Base-by-base conservation (phyloP, 345 rosid genomes). In the Melaleuca quinquenervia region DNA sequence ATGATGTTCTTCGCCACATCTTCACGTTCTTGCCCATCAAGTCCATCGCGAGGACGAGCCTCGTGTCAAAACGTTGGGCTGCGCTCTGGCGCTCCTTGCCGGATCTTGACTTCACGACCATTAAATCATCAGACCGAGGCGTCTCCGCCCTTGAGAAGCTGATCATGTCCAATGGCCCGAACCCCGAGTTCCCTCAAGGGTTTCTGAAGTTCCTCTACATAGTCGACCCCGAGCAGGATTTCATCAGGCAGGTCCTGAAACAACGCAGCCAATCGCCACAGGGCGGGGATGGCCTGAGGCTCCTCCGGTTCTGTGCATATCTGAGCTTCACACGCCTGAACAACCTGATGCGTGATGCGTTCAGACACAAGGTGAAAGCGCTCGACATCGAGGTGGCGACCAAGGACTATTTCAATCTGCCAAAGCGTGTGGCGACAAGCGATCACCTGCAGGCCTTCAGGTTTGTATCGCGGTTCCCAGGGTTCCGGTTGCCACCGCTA, bases 371-470 rank as follows among this genome's bases (percentile, higher is more conserved):
- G 24, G 98, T 95, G 32, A 93, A 89, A 84, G 90, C 94, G 84
- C 95, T 96, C 20, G 97, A 96, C 86, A 89, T 95, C 1, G 96
- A 96, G 85, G 96, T 96, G 18, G 89, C 92, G 82, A 96, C 99
- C 0, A 91, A 93, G 15, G 98, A 94, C 80, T 93, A 90, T 87
- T 95, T 95, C 88, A 95, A 96, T 76, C 91, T 96, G 87, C 98
- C 99, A 21, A 90, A 95, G 15, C 90, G 94, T 36, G 92, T 93
- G 24, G 87, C 94, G 1, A 85, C 89, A 1, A 94, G 96, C 70
- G 95, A 93, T 22, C 84, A 92, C 16, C 52, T 94, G 70, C 91
- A 91, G 86, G 88, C 89, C 53, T 91, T 95, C 87, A 90, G 87
- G 84, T 88, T 94, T 82, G 93, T 90, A 86, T 95, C 99, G 8